Base-by-base conservation (phyloP, 768 basidiomycete genomes). In the Botryobasidium botryosum region DNA sequence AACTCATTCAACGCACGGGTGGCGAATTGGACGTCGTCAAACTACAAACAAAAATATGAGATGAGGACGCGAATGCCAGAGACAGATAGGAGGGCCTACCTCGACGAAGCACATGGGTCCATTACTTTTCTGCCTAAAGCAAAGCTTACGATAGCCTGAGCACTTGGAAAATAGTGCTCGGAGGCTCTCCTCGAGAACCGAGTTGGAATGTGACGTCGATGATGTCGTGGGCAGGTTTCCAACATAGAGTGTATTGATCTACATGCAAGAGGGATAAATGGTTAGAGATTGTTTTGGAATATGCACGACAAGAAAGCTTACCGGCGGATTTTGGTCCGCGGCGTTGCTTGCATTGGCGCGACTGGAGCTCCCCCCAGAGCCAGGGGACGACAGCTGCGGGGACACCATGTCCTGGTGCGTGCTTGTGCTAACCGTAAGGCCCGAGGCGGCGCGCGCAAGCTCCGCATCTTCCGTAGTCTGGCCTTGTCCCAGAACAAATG, bases 101-200 rank as follows among this genome's bases (percentile, higher is more conserved):
- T 99, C 94, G 36, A 97, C 90, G 60, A 97, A 97, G 61, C 94
- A 97, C 91, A 97, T 97, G 6, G 92, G 92, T 1, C 94, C 91
- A 54, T 91, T 91, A 59, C 75, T 85, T 66, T 99, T 99, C 56
- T 92, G 88, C 43, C 91, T 70, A 67, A 90, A 97, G 56, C 80
- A 88, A 50, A 99, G 70, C 54, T 91, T 83, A 47, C 86, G 79
- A 63, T 78, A 99, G 2, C 94, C 94, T 3, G 74, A 71, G 35
- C 77, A 79, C 25, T 67, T 67, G 24, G 72, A 69, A 61, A 99
- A 99, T 38, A 94, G 64, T 31, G 77, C 75, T 46, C 87, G 70
- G 21, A 99, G 67, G 27, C 74, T 77, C 47, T 91, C 86, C 61
- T 99, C 91, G 2, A 99, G 70, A 8, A 42, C 8, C 20, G 55